These are phyloP conservation scores for Neurospora sp. DNA, from an alignment of 495 filamentous ascomycete species.

Conservation along the genomic window DNA sequence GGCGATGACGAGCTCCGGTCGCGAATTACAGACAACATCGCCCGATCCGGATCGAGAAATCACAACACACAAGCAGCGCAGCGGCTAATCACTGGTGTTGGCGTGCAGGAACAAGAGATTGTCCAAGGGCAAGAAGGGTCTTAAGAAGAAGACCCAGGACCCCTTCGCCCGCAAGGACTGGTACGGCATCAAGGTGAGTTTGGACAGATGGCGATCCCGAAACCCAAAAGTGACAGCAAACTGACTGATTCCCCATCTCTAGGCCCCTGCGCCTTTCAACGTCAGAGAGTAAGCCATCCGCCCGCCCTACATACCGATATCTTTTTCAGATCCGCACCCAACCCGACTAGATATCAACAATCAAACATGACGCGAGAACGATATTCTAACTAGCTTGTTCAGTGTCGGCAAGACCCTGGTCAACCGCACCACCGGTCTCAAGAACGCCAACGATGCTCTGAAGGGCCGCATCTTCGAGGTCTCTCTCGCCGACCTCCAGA, in stretches of 20 bases:
- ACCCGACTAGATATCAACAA: not conserved
- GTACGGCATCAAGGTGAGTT: slow-evolving; percentile 86
- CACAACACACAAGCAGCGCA: slow-evolving; percentile 6
- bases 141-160: slow-evolving; percentile 98
- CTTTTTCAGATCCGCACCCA: not conserved
- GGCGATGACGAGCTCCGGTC: slow-evolving; percentile 1
- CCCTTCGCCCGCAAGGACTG: slow-evolving; percentile 98
- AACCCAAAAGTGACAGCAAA: not conserved
- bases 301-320: slow-evolving; percentile 5
- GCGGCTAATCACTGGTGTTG: slow-evolving; percentile 34
- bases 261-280: slow-evolving; percentile 94
- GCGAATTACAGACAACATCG: slow-evolving; percentile 5
- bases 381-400: slow-evolving; percentile 24
- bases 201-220: not conserved
- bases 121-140: slow-evolving; percentile 99
- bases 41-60: not conserved
- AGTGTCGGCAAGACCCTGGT: slow-evolving; percentile 99
- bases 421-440: slow-evolving; percentile 97
- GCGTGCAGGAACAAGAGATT: slow-evolving; percentile 93
- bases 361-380: slow-evolving; percentile 3
- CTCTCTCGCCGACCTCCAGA: slow-evolving; percentile 96
- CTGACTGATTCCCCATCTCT: slow-evolving; percentile 13
- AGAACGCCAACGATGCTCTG: slow-evolving; percentile 97
- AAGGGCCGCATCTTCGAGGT: slow-evolving; percentile 99
- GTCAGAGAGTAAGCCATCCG: slow-evolving; percentile 74